Base-by-base conservation (phyloP, 73 alveolate species). In the Uronychia binucleata region DNA sequence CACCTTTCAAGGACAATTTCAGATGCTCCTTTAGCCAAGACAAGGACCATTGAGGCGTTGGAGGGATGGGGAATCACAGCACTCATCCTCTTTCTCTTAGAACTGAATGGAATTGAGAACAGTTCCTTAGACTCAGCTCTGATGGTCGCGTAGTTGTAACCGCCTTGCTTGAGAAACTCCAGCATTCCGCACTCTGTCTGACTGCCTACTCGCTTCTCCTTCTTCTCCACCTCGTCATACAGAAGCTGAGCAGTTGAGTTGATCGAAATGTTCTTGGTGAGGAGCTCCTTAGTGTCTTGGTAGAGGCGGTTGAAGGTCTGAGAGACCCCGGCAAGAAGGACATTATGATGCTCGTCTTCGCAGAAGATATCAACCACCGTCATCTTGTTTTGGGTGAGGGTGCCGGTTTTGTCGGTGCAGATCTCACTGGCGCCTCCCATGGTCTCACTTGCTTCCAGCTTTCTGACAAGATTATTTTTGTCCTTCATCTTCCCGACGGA, bases 401-500 rank as follows among this genome's bases (percentile, higher is more conserved):
- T 97, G 32, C 99, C 99, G 31, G 99, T 97, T 88, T 97, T 97
- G 86, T 97, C 99, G 33, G 98, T 89, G 85, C 99, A 96, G 58
- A 97, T 97, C 80, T 95, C 93, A 58, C 92, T 93, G 32, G 98
- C 99, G 31, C 97, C 98, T 19, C 99, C 99, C 99, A 97, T 97
- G 46, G 99, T 95, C 88, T 97, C 99, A 58, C 97, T 92, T 81
- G 98, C 97, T 86, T 91, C 97, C 67, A 97, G 94, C 88, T 89
- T 96, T 93, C 98, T 94, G 30, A 97, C 99, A 58, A 97, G 90
- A 91, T 97, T 97, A 84, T 96, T 97, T 90, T 96, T 97, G 59
- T 96, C 93, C 89, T 94, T 97, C 99, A 97, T 97, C 93, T 96
- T 91, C 59, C 93, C 97, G 26, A 96, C 99, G 27, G 98, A 89